Evolutionary conservation across 495 filamentous ascomycete species (phyloP).

Genomic region (Schizothecium vesticola): DNA sequence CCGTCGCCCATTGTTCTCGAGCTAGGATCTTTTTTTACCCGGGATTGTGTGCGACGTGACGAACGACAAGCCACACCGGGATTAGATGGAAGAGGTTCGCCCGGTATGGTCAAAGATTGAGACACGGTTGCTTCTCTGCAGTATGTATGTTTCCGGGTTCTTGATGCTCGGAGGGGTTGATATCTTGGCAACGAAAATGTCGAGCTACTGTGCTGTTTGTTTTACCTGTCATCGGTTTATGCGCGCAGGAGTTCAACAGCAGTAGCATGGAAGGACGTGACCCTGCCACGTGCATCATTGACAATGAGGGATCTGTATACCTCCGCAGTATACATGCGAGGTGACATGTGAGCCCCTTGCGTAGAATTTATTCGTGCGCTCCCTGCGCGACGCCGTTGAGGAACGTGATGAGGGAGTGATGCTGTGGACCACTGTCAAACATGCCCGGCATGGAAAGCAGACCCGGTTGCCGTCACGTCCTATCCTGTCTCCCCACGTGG

Average conservation of each 20-base stretch:
- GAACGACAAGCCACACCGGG: neutral
- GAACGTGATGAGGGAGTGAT: neutral
- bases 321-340: neutral
- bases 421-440: neutral
- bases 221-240: neutral
- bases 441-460: neutral
- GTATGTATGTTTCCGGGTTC: neutral
- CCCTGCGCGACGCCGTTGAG: neutral
- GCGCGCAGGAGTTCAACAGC: neutral
- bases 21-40: neutral
- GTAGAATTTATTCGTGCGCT: neutral
- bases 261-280: neutral
- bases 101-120: neutral
- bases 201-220: neutral
- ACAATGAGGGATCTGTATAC: neutral
- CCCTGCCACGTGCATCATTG: neutral
- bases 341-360: neutral
- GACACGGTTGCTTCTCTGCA: neutral
- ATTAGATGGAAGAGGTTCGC: neutral
- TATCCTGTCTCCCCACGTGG: neutral
- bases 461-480: neutral
- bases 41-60: neutral
- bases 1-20: neutral
- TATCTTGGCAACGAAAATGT: neutral
- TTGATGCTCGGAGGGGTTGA: neutral